Conservation (phyloP, 2,329 filamentous ascomycete genomes). For the Beauveria scarabaeidicola region DNA sequence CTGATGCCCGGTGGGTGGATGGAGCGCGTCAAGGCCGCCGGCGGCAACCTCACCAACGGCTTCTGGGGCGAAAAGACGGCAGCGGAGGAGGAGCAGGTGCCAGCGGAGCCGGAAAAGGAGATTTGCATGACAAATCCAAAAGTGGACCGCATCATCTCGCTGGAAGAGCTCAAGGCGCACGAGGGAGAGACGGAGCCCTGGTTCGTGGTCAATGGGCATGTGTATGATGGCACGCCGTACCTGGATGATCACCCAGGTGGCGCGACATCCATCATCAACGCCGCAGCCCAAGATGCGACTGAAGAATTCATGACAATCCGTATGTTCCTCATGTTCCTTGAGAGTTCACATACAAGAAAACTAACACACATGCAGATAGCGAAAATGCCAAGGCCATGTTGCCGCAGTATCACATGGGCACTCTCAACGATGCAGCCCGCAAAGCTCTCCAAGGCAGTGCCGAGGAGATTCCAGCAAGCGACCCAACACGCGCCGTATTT, state of each 20-base stretch:
- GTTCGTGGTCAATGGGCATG: slow-evolving; percentile 83
- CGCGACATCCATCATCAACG: slow-evolving; percentile 72
- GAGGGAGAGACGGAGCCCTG: slow-evolving; percentile 59
- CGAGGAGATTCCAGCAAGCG: slow-evolving; percentile 23
- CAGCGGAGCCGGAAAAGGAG: slow-evolving; percentile 47
- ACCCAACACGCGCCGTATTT: slow-evolving; percentile 51
- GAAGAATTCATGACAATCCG: slow-evolving; percentile 91
- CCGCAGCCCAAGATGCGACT: slow-evolving; percentile 71
- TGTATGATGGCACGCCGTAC: slow-evolving; percentile 79
- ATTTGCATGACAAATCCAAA: slow-evolving; percentile 70
- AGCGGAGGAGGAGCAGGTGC: slow-evolving; percentile 29
- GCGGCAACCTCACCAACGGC: slow-evolving; percentile 71
- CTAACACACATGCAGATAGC: slow-evolving; percentile 49
- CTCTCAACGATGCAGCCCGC: slow-evolving; percentile 52
- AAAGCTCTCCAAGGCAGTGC: slow-evolving; percentile 42
- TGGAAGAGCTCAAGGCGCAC: slow-evolving; percentile 65
- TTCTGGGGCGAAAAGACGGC: slow-evolving; percentile 71
- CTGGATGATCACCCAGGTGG: slow-evolving; percentile 79
- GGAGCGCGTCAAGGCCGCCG: slow-evolving; percentile 77
- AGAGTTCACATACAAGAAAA: neutral
- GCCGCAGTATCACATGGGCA: slow-evolving; percentile 74
- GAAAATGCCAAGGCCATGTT: slow-evolving; percentile 92
- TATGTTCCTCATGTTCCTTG: slow-evolving; percentile 37
- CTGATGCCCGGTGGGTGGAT: slow-evolving; percentile 81
- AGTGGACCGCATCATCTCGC: slow-evolving; percentile 52